Base-by-base conservation (phyloP, 1,284 basidiomycete species). In the Ganoderma meredithae region DNA sequence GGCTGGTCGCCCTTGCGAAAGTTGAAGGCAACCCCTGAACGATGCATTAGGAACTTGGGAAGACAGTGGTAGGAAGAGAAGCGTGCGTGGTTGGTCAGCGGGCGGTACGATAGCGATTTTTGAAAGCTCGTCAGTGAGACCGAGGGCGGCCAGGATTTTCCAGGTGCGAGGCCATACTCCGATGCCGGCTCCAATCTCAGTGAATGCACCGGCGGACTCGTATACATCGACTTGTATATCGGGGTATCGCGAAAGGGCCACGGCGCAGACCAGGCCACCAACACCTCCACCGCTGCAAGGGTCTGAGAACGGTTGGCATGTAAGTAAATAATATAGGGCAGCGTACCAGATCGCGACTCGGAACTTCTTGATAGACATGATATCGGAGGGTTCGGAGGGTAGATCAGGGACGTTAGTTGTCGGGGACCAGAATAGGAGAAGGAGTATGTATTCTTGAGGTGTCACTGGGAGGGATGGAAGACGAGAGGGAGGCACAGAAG, bases 171-270 rank as follows among this genome's bases (percentile, higher is more conserved):
- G 76, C 79, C 79, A 82, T n/a, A 83, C 62, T 6, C 76, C 77
- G 40, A 83, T 77, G 52, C 80, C 81, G 0, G 80, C 80, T 41
- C 81, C 82, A 17, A 80, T 69, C 66, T 81, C 81, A 0, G 77
- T 72, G 60, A 83, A 79, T 39, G 75, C 72, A 41, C 67, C 61
- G 2, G 81, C 79, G 0, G 79, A 77, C 67, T 83, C 83, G 72
- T 82, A 84, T 9, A 84, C 66, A 60, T 83, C 78, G 58, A 84
- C 74, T 5, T 77, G 71, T 52, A 83, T 77, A 69, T 81, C 75
- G 7, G 73, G 66, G 56, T 72, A 76, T 8, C 72, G 73, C 0
- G 80, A 74, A n/a, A 84, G 72, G 8, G 80, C 79, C 25, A 77
- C 76, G 1, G 83, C 82, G 52, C 80, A 75, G 17, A 74, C 76